Conservation (phyloP, 192 early-diverging fungal genomes). For the Entomortierella lignicola region DNA sequence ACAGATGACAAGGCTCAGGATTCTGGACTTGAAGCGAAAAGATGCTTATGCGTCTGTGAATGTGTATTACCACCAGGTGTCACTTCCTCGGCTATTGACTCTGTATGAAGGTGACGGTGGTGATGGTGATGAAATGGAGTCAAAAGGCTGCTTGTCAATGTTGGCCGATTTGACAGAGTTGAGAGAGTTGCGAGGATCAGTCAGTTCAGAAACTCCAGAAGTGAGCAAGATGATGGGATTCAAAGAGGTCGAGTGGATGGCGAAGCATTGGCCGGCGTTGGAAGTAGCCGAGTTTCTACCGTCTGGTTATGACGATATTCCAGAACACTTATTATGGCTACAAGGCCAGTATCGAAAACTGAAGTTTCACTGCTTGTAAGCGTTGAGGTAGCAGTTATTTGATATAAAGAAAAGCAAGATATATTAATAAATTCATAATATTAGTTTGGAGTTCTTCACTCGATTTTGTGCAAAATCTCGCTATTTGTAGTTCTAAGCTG, state of each 20-base stretch:
- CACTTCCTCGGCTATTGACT: background rate
- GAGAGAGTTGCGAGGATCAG: conserved; percentile 6
- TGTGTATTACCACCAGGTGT: background rate
- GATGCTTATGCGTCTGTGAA: background rate
- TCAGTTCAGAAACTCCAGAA: background rate
- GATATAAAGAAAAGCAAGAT: no score
- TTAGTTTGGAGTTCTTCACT: no score
- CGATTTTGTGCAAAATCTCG: no score
- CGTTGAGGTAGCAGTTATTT: no score
- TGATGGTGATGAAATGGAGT: background rate
- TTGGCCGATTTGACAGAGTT: background rate
- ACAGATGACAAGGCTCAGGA: background rate
- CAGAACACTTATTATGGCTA: background rate
- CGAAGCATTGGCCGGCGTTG: conserved; percentile 1
- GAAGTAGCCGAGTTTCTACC: conserved; percentile 9
- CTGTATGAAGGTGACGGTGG: no score
- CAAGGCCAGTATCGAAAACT: no score
- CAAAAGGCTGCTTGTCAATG: background rate
- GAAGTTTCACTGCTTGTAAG: no score
- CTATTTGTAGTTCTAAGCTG: no score
- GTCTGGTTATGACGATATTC: background rate
- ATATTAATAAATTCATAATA: no score
- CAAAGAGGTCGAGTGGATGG: conserved; percentile 3
- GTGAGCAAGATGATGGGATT: background rate
- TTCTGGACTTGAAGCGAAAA: background rate